Evolutionary conservation across 768 basidiomycete genomes (phyloP).

Genomic region (Suillus luteus): DNA sequence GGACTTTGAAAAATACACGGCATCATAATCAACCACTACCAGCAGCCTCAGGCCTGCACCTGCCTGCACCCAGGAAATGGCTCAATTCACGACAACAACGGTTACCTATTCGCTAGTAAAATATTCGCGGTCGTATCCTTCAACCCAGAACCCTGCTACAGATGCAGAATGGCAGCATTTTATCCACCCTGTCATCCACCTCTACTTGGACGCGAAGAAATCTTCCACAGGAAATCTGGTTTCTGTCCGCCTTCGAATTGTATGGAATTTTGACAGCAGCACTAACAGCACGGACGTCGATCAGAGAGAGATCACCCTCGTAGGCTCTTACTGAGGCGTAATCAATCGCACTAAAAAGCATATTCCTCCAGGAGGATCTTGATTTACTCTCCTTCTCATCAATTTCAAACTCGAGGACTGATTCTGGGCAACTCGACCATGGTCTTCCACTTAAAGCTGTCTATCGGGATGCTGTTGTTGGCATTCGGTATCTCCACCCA

Average conservation of each 20-base stretch:
- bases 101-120: constrained; percentile 58
- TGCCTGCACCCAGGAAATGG: constrained; percentile 16
- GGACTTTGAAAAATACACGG: too few relatives aligned
- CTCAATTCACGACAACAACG: constrained; percentile 52
- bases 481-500: constrained; percentile 71
- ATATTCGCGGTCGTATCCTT: constrained; percentile 68
- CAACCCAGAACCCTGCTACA: constrained; percentile 19
- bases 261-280: constrained; percentile 56
- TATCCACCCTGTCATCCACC: constrained; percentile 64
- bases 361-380: constrained; percentile 64
- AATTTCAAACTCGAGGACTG: constrained; percentile 33
- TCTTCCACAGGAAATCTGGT: constrained; percentile 51
- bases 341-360: constrained; percentile 17
- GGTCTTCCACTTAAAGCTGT: constrained; percentile 79
- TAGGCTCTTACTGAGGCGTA: constrained; percentile 37
- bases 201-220: constrained; percentile 63
- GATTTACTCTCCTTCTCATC: constrained; percentile 72
- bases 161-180: constrained; percentile 77
- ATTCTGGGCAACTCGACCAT: constrained; percentile 42
- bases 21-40: too few relatives aligned
- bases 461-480: constrained; percentile 71
- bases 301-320: constrained; percentile 65
- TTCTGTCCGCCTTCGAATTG: constrained; percentile 63
- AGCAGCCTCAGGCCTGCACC: too few relatives aligned
- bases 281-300: constrained; percentile 40